phyloP scores from a whole-genome alignment of 495 filamentous ascomycete species.

The Articulospora tetracladia region DNA sequence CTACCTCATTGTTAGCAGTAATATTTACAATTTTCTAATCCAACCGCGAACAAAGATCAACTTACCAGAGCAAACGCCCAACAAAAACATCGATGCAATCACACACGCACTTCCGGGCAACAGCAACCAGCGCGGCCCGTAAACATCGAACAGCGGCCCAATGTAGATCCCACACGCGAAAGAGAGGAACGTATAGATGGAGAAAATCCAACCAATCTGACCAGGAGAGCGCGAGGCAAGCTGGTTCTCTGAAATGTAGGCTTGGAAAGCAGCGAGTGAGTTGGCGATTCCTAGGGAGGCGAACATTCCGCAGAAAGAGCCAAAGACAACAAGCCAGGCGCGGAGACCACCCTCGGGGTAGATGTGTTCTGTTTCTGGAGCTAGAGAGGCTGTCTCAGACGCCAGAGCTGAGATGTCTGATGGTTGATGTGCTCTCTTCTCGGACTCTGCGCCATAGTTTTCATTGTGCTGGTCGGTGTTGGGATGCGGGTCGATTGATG shows the following conservation, averaged over 20 bases:
- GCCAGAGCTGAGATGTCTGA: no score
- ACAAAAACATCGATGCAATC: slow-evolving; percentile 48
- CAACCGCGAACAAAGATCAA: background rate
- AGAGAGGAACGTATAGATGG: slow-evolving; percentile 61
- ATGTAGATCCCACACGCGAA: slow-evolving; percentile 49
- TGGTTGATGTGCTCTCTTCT: no score
- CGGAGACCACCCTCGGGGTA: slow-evolving; percentile 71
- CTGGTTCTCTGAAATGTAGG: slow-evolving; percentile 64
- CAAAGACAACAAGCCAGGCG: slow-evolving; percentile 77
- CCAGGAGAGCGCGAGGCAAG: slow-evolving; percentile 53
- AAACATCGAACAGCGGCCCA: slow-evolving; percentile 60
- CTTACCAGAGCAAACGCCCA: slow-evolving; percentile 29
- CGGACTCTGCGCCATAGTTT: no score
- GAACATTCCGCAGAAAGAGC: slow-evolving; percentile 66
- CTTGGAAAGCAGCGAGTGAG: slow-evolving; percentile 70
- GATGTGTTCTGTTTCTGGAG: slow-evolving; percentile 8
- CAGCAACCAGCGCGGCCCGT: slow-evolving; percentile 50
- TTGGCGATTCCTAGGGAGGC: slow-evolving; percentile 70
- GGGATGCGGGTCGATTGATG: no score
- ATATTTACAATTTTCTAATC: no score
- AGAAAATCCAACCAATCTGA: slow-evolving; percentile 74
- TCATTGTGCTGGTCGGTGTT: no score
- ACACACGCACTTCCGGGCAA: slow-evolving; percentile 45
- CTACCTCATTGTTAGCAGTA: slow-evolving; percentile 22
- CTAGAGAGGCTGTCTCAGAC: background rate